These are phyloP conservation scores for Xylaria bambusicola DNA, from an alignment of 495 filamentous ascomycete species.

Conservation along the genomic window DNA sequence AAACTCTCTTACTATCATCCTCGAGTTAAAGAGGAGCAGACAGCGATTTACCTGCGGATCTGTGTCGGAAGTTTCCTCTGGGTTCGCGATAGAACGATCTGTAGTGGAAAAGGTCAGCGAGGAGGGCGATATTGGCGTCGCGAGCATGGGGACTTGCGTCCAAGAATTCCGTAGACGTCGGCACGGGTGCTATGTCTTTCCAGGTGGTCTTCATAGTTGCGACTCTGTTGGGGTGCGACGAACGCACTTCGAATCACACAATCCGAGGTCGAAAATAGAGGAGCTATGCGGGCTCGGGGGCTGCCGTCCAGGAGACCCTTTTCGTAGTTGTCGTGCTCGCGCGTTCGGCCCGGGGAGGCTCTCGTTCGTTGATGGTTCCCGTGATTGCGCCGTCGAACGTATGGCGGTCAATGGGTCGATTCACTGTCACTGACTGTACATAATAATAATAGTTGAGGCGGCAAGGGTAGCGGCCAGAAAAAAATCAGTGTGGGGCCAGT, in stretches of 20 bases:
- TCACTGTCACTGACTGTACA: too few species aligned
- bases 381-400: too few species aligned
- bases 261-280: not conserved
- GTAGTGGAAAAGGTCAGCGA: not conserved
- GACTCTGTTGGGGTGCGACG: constrained; percentile 10
- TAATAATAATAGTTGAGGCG: constrained; percentile 12
- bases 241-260: constrained; percentile 13
- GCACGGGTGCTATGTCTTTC: constrained; percentile 82
- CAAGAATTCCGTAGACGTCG: constrained; percentile 91
- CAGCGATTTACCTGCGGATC: constrained; percentile 58
- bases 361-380: too few species aligned
- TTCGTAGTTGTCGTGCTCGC: too few species aligned
- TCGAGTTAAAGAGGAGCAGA: too few species aligned
- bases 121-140: not conserved
- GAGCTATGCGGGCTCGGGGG: too few species aligned
- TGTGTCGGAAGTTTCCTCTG: constrained; percentile 94
- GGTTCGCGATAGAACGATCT: constrained; percentile 88
- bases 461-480: constrained; percentile 6
- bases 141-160: too few species aligned
- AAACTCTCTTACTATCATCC: too few species aligned
- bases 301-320: too few species aligned
- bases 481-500: constrained; percentile 31
- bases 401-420: not conserved
- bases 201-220: constrained; percentile 54
- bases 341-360: too few species aligned